These are phyloP conservation scores for Tricholoma terreum DNA, from an alignment of 768 basidiomycete species.

Conservation along the genomic window DNA sequence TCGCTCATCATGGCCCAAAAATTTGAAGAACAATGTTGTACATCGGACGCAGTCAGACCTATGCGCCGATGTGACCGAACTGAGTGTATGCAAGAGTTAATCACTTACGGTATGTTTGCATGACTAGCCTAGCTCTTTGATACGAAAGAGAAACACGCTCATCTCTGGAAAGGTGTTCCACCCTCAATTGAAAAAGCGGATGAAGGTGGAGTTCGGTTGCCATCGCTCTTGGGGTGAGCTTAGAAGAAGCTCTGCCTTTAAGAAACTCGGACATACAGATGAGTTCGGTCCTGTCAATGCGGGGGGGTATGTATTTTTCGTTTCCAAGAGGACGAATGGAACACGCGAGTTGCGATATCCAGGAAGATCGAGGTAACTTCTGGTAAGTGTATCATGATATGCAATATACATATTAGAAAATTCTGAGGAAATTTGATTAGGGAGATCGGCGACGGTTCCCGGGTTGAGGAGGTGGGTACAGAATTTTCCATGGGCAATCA, in stretches of 20 bases:
- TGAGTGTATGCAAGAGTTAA: not conserved
- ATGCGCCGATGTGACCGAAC: slow-evolving; percentile 4
- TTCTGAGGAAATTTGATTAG: not conserved
- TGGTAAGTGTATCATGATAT: too few species aligned
- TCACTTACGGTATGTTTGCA: slow-evolving; percentile 46
- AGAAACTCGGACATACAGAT: slow-evolving; percentile 10
- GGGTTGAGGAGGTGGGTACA: not conserved
- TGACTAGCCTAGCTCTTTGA: slow-evolving; percentile 44
- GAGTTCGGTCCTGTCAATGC: not conserved
- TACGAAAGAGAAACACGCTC: slow-evolving; percentile 50
- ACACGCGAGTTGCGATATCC: not conserved
- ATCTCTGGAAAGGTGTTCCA: slow-evolving; percentile 43
- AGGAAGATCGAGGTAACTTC: not conserved
- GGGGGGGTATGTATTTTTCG: not conserved
- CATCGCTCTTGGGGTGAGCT: slow-evolving; percentile 22
- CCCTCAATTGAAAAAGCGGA: slow-evolving; percentile 43
- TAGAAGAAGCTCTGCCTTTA: not conserved
- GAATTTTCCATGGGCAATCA: not conserved
- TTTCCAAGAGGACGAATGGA: not conserved
- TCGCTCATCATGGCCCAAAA: slow-evolving; percentile 57
- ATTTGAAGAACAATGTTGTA: slow-evolving; percentile 44
- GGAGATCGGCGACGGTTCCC: slow-evolving; percentile 1
- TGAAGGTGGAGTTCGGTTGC: slow-evolving; percentile 37
- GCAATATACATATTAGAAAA: slow-evolving; percentile 1
- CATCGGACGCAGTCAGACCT: slow-evolving; percentile 45